Conservation (phyloP, 108 stramenopile species). For the Nitzschia putrida region DNA sequence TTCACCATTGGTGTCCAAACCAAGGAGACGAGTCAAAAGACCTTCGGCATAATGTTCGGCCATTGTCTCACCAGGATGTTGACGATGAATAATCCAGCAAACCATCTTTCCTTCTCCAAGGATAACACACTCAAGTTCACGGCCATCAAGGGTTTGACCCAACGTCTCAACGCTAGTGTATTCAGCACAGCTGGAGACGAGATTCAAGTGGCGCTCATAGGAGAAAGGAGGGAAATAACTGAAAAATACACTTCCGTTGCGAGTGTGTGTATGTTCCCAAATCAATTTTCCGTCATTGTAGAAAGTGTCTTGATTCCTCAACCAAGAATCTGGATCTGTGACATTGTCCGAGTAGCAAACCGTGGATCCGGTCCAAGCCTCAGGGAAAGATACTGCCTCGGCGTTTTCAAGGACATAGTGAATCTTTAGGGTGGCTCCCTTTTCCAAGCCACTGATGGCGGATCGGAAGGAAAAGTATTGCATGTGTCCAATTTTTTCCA, state of each 20-base stretch:
- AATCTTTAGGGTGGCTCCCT: slow-evolving; percentile 32
- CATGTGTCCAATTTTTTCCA: slow-evolving; percentile 69
- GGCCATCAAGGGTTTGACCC: slow-evolving; percentile 67
- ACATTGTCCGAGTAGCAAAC: slow-evolving; percentile 56
- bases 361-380: slow-evolving; percentile 73
- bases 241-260: slow-evolving; percentile 57
- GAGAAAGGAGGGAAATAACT: slow-evolving; percentile 78
- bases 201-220: slow-evolving; percentile 68
- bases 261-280: slow-evolving; percentile 62
- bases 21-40: slow-evolving; percentile 63
- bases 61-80: slow-evolving; percentile 85
- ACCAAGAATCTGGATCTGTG: slow-evolving; percentile 62
- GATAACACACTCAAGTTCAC: slow-evolving; percentile 73
- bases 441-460: slow-evolving; percentile 32
- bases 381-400: slow-evolving; percentile 55
- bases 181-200: slow-evolving; percentile 57
- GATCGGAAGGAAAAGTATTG: slow-evolving; percentile 77
- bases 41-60: slow-evolving; percentile 71
- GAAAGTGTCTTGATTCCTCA: slow-evolving; percentile 52
- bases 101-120: slow-evolving; percentile 59
- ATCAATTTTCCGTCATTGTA: slow-evolving; percentile 61
- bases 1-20: slow-evolving; percentile 44
- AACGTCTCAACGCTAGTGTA: slow-evolving; percentile 51
- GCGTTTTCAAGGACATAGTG: slow-evolving; percentile 74
- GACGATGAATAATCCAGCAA: slow-evolving; percentile 83